Percentiles rank a stretch among this genome's conserved stretches.
Conservation (phyloP, 768 basidiomycete genomes). For the Suillus discolor region DNA sequence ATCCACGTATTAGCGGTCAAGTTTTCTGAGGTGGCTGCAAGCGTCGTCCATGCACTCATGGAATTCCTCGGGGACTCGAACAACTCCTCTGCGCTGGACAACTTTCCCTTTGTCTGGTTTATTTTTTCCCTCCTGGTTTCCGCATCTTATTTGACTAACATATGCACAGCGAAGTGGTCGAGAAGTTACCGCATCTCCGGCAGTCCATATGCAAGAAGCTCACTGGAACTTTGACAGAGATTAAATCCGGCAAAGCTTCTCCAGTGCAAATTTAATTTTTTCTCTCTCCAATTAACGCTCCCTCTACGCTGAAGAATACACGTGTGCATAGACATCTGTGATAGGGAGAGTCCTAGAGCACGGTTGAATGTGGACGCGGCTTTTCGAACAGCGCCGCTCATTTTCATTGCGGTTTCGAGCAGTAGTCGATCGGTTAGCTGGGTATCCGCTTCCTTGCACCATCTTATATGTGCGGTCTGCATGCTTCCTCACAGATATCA, state of each 20-base stretch:
- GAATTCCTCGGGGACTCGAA: conserved; percentile 82
- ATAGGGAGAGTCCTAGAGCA: too few species aligned
- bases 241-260: conserved; percentile 82
- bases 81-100: neutral
- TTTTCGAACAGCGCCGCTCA: too few species aligned
- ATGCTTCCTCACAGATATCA: too few species aligned
- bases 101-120: neutral
- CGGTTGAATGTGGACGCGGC: too few species aligned
- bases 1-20: conserved; percentile 96
- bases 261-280: too few species aligned
- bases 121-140: neutral
- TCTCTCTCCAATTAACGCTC: too few species aligned
- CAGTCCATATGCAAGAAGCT: conserved; percentile 80
- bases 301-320: too few species aligned
- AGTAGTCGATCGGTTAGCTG: too few species aligned
- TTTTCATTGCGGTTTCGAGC: too few species aligned
- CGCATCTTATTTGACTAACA: neutral
- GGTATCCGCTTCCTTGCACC: too few species aligned
- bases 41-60: conserved; percentile 91
- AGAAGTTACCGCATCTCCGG: conserved; percentile 92
- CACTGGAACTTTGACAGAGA: conserved; percentile 76
- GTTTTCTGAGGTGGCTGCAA: conserved; percentile 95
- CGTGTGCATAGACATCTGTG: too few species aligned
- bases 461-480: too few species aligned
- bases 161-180: conserved; percentile 80